A percentile compares a stretch with the other conserved stretches of the same genome.
Conservation (phyloP, 2,329 filamentous ascomycete genomes). For the Metarhizium sp. region DNA sequence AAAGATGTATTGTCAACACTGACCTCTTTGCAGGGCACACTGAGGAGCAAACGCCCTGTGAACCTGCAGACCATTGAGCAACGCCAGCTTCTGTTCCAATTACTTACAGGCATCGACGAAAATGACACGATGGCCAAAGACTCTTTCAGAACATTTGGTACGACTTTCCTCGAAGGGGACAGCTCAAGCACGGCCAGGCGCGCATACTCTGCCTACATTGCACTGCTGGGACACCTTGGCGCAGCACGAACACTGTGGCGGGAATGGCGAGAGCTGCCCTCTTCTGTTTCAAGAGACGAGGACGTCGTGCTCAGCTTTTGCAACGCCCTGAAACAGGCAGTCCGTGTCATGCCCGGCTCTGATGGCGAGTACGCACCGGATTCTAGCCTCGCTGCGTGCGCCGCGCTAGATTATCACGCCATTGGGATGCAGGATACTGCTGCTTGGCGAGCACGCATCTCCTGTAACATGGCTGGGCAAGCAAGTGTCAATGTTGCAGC, state of each 20-base stretch:
- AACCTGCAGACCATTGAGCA: constrained; percentile 1
- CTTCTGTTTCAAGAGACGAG: background rate
- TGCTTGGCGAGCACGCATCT: background rate
- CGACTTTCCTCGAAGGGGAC: constrained; percentile 6
- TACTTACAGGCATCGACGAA: constrained; percentile 20
- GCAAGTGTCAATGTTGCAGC: background rate
- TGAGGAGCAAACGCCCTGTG: background rate
- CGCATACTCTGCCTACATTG: constrained; percentile 18
- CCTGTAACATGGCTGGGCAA: background rate
- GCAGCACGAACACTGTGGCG: constrained; percentile 21
- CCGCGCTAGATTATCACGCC: constrained; percentile 12
- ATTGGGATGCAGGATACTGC: constrained; percentile 8
- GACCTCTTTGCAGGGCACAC: constrained; percentile 5
- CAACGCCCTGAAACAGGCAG: constrained; percentile 6
- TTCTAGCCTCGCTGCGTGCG: constrained; percentile 9
- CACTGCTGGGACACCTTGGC: constrained; percentile 20
- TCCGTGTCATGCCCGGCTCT: constrained; percentile 1
- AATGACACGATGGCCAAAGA: constrained; percentile 9
- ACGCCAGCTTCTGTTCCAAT: constrained; percentile 16
- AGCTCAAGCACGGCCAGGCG: background rate
- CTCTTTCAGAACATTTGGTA: constrained; percentile 16
- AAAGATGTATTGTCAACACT: constrained; percentile 15
- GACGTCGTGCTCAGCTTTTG: constrained; percentile 5
- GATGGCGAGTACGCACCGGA: constrained; percentile 2
- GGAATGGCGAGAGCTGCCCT: constrained; percentile 15